Conservation (phyloP, 305 asterid species). For the Solanum chacoense region DNA sequence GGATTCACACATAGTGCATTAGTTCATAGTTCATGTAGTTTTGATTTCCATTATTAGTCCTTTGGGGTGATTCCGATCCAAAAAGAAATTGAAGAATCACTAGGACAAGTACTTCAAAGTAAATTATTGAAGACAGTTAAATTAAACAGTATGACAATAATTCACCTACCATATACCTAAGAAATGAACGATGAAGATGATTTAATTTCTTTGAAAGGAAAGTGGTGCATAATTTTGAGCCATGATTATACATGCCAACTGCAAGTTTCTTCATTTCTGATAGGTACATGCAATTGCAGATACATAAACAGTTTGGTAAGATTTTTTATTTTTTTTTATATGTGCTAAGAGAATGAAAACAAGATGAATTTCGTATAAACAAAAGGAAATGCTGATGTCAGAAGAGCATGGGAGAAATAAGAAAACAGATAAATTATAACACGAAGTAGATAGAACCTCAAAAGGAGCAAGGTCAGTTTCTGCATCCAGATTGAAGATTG, state of each 20-base stretch:
- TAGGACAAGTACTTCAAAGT: background rate
- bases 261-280: background rate
- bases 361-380: background rate
- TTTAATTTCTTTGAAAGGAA: background rate
- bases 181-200: background rate
- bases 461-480: conserved; percentile 60
- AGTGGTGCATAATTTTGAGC: background rate
- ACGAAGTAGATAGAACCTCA: conserved; percentile 43
- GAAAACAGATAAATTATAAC: background rate
- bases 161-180: background rate
- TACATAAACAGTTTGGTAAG: background rate
- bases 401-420: background rate
- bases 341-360: background rate
- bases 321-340: background rate
- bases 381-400: background rate
- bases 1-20: background rate
- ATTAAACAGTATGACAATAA: background rate
- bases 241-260: background rate
- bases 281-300: background rate
- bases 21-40: background rate
- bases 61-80: background rate
- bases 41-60: background rate
- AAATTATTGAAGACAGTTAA: background rate
- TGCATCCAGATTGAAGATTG: conserved; percentile 61
- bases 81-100: background rate